Evolutionary conservation across 192 early-diverging fungal genomes (phyloP), one percentile per base, ranked within the genome.

Genomic region (Coemansia sp.): DNA sequence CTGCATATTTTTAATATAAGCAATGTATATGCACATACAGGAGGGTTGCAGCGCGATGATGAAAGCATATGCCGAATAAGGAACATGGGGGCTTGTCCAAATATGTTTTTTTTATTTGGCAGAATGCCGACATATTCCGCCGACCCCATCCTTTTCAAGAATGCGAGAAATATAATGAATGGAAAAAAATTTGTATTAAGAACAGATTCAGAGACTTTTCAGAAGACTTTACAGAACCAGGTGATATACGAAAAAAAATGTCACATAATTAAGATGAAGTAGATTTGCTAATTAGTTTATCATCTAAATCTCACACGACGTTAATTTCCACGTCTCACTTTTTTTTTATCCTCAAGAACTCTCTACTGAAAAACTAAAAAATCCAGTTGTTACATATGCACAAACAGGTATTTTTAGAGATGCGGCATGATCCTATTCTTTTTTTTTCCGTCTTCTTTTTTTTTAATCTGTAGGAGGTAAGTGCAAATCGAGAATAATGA

Each of bases 191-290:
- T 21, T 64, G 63, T 21, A 49, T 64, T 49, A 49, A 35, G 63
- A 65, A 65, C 63, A 58, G 6, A 58, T 30, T 32, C 55, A 33
- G 55, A 58, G 55, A 7, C 55, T 35, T 17, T 33, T 32, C 55
- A 35, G 55, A 58, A 58, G 30, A 55, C 52, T 16, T 50, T 26
- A 44, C 43, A 4, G 5, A 8, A 1, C 52, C 52, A 55, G 17
- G 46, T 49, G 46, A 49, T 49, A 32, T 26, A 26, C 26, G 19
- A 35, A 37, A 11, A 7, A 42, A 42, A 42, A 42, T 42, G 2
- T 14, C 40, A 14, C 43, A 46, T 6, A 46, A 17, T 46, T 17
- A 46, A 46, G 17, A 46, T 8, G 19, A n/a, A 8, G 7, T 49
- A 6, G 47, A 49, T 49, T 19, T 49, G 47, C 9, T 49, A 9